Evolutionary conservation across 2,329 filamentous ascomycete species (phyloP).

Genomic region (Colletotrichum sp.): DNA sequence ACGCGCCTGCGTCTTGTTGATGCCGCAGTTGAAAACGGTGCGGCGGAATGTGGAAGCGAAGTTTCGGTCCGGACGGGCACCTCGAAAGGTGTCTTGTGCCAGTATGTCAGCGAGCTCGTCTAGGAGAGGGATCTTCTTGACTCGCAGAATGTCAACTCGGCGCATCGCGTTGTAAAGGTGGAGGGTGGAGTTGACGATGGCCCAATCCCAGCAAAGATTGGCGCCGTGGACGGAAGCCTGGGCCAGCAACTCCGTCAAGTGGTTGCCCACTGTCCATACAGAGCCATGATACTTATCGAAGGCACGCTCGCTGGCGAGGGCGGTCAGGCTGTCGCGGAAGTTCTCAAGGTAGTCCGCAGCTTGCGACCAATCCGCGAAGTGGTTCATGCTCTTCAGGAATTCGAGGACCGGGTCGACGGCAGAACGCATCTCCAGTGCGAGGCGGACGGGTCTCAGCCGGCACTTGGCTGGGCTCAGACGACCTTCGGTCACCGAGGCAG

Average conservation of each 20-base stretch:
- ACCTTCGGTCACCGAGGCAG: neutral
- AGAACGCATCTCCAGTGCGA: neutral
- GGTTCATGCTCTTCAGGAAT: neutral
- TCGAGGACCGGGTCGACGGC: neutral
- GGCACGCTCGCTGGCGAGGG: neutral
- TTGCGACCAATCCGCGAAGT: neutral
- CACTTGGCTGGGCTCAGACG: no score
- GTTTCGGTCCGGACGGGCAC: neutral
- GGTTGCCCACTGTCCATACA: neutral
- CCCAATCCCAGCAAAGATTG: neutral
- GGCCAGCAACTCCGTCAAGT: no score
- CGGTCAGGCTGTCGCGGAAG: neutral
- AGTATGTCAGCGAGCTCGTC: neutral
- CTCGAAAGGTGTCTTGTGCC: neutral
- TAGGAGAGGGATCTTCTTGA: neutral
- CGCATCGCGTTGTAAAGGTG: neutral
- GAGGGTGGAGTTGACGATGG: neutral
- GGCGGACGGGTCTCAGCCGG: neutral
- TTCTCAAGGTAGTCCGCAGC: neutral
- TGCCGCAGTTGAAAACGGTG: neutral
- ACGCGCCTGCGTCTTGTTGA: neutral
- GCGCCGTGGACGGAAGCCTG: neutral
- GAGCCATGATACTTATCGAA: neutral
- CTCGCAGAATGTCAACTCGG: neutral
- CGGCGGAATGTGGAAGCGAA: neutral